Percentiles rank a stretch among this genome's conserved stretches.
These are phyloP conservation scores for Peronospora destructor DNA, from an alignment of 352 stramenopile genomes.

Conservation along the genomic window DNA sequence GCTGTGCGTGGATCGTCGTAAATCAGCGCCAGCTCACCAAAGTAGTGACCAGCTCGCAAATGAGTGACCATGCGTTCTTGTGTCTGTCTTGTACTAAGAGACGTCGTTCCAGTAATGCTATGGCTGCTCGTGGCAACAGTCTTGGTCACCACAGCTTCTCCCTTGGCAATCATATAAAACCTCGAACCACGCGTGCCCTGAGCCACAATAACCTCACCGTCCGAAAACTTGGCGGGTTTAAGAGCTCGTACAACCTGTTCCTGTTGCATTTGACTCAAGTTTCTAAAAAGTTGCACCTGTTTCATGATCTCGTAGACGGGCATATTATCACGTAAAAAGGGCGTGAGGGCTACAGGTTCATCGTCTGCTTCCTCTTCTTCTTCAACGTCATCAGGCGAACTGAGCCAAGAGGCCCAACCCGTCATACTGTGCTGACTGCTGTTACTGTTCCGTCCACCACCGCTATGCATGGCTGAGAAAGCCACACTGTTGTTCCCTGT, in stretches of 20 bases:
- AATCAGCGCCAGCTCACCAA: constrained; percentile 89
- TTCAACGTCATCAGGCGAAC: constrained; percentile 53
- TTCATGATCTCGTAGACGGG: constrained; percentile 85
- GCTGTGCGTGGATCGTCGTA: constrained; percentile 86
- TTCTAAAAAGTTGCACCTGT: constrained; percentile 82
- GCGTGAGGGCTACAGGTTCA: constrained; percentile 56
- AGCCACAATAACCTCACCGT: constrained; percentile 79
- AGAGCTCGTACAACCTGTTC: constrained; percentile 81
- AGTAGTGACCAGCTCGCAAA: constrained; percentile 88
- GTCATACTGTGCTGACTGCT: constrained; percentile 59
- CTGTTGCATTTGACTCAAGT: constrained; percentile 82
- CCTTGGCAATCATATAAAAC: constrained; percentile 89
- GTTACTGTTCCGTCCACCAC: constrained; percentile 32
- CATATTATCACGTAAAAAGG: constrained; percentile 79
- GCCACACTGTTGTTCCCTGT: constrained; percentile 31
- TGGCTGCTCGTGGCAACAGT: constrained; percentile 32
- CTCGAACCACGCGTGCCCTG: constrained; percentile 77
- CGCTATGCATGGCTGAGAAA: constrained; percentile 33
- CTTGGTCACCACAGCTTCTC: constrained; percentile 83
- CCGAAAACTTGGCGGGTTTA: constrained; percentile 80
- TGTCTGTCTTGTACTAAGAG: constrained; percentile 29
- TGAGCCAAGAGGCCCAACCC: constrained; percentile 58
- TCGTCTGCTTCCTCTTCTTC: constrained; percentile 64
- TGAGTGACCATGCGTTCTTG: constrained; percentile 85
- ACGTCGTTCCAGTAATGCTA: constrained; percentile 28